A percentile compares a stretch with the other conserved stretches of the same genome.
phyloP scores from a whole-genome alignment of 116 monocot species.

The Cymodocea nodosa region DNA sequence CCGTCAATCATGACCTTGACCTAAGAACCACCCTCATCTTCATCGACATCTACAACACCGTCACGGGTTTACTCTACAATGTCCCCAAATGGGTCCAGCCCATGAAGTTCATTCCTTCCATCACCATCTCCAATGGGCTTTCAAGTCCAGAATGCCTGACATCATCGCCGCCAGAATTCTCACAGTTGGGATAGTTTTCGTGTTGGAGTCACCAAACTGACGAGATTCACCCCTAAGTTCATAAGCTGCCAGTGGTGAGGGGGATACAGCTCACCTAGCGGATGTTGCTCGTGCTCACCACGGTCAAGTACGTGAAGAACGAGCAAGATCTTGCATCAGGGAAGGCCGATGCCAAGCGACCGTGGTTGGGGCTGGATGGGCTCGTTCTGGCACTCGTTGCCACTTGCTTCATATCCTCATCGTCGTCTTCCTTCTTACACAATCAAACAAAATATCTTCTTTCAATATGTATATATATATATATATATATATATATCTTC shows the following conservation, averaged over 20 bases:
- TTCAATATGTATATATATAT: no score
- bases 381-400: slow-evolving; percentile 39
- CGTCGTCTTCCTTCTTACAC: background rate
- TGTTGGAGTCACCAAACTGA: slow-evolving; percentile 51
- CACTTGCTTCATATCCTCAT: slow-evolving; percentile 37
- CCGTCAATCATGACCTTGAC: slow-evolving; percentile 41
- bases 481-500: no score
- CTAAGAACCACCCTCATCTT: slow-evolving; percentile 61
- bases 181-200: slow-evolving; percentile 28
- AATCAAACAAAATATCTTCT: no score
- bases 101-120: slow-evolving; percentile 65
- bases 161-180: slow-evolving; percentile 61
- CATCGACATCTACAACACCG: slow-evolving; percentile 46
- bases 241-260: slow-evolving; percentile 52
- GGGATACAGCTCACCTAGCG: slow-evolving; percentile 69
- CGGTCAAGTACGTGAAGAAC: slow-evolving; percentile 47
- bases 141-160: slow-evolving; percentile 26
- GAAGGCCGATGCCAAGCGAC: slow-evolving; percentile 19
- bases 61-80: slow-evolving; percentile 49
- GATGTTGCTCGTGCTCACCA: slow-evolving; percentile 39
- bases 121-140: slow-evolving; percentile 33
- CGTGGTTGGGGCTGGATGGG: slow-evolving; percentile 51
- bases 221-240: slow-evolving; percentile 29
- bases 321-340: slow-evolving; percentile 33
- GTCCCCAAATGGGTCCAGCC: slow-evolving; percentile 68